These are phyloP conservation scores for Penicillium canescens DNA, from an alignment of 495 filamentous ascomycete genomes.

Conservation along the genomic window DNA sequence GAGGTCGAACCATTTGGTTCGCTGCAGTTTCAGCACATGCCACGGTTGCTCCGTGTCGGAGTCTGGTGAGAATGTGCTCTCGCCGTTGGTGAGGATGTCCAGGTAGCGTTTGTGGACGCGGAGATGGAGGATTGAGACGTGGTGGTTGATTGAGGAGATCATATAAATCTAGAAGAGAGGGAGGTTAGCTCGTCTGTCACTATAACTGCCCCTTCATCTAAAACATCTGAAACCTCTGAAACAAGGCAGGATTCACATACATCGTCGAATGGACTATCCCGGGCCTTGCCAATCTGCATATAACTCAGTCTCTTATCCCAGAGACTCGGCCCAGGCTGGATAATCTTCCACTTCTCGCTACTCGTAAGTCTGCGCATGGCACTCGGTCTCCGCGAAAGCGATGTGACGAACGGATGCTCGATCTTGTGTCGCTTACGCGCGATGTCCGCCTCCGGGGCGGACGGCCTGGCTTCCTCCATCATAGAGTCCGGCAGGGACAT, in stretches of 20 bases:
- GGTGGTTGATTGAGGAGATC: slow-evolving; percentile 79
- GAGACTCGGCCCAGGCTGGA: slow-evolving; percentile 60
- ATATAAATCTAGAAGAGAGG: slow-evolving; percentile 66
- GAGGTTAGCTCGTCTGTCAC: neutral
- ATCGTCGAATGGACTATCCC: slow-evolving; percentile 52
- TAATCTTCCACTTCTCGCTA: slow-evolving; percentile 47
- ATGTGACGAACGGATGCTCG: slow-evolving; percentile 37
- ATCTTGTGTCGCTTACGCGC: slow-evolving; percentile 45
- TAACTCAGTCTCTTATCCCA: slow-evolving; percentile 84
- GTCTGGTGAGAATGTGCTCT: slow-evolving; percentile 35
- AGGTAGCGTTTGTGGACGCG: slow-evolving; percentile 69
- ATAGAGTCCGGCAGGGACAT: slow-evolving; percentile 28
- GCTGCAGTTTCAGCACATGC: slow-evolving; percentile 62
- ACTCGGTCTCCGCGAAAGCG: slow-evolving; percentile 29
- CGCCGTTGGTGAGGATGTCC: slow-evolving; percentile 45
- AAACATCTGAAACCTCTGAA: neutral
- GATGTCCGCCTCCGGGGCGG: slow-evolving; percentile 18
- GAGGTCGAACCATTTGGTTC: slow-evolving; percentile 79
- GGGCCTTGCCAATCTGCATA: slow-evolving; percentile 65
- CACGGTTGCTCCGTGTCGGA: slow-evolving; percentile 58
- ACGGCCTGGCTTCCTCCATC: slow-evolving; percentile 25
- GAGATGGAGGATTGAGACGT: slow-evolving; percentile 72
- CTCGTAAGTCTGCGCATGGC: slow-evolving; percentile 36
- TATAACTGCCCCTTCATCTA: neutral
- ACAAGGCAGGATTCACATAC: slow-evolving; percentile 35